phyloP scores from a whole-genome alignment of 306 rosid species.

The Medicago ruthenica region DNA sequence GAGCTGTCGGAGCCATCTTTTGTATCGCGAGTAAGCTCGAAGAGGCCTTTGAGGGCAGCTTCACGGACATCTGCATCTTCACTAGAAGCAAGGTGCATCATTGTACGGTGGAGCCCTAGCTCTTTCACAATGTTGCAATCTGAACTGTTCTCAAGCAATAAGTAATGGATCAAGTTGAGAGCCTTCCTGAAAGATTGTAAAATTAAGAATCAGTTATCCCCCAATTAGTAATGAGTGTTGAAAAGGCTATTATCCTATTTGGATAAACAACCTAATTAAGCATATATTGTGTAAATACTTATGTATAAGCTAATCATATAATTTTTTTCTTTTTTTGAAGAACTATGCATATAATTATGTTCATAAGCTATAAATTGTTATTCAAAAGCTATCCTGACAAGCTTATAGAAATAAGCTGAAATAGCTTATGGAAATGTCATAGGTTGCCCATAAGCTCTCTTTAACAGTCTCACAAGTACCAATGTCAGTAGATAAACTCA shows the following conservation, averaged over 20 bases:
- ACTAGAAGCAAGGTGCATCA: constrained; percentile 80
- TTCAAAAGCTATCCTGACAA: no score
- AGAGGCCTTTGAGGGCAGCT: constrained; percentile 82
- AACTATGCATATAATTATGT: no score
- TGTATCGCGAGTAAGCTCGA: constrained; percentile 59
- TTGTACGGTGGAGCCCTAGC: constrained; percentile 74
- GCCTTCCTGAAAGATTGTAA: constrained; percentile 74
- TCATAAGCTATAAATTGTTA: no score
- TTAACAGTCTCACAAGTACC: no score
- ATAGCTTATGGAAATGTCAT: no score
- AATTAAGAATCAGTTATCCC: constrained; percentile 16
- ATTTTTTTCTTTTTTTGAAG: no score
- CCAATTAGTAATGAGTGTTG: background rate
- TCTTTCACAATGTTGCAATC: constrained; percentile 66
- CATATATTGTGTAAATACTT: no score
- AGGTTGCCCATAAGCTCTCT: no score
- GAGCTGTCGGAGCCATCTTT: constrained; percentile 35
- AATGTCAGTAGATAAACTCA: no score
- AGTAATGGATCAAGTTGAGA: constrained; percentile 80
- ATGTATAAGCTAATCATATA: no score
- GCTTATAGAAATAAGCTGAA: no score
- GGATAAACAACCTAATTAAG: no score
- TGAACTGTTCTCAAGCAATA: constrained; percentile 69
- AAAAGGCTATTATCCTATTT: background rate
- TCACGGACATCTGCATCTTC: constrained; percentile 82